Evolutionary conservation across 2,329 filamentous ascomycete species (phyloP), one percentile per base, ranked within the genome.

Genomic region (Trichophaea hybrida): DNA sequence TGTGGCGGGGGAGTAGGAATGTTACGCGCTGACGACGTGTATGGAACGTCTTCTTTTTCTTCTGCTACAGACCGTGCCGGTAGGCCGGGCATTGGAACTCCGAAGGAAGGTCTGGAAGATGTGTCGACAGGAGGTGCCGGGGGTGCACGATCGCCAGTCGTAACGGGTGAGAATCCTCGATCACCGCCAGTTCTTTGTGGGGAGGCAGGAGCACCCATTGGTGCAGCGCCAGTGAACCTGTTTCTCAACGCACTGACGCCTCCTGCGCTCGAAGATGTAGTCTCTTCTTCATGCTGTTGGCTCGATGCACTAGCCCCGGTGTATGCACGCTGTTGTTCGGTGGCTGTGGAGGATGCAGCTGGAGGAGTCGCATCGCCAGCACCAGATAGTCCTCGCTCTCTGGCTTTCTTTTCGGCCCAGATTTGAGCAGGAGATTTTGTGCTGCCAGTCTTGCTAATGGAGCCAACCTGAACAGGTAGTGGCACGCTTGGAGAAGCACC

Each of bases 321-420:
- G 33, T 57, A 38, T 17, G 63, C 57, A 13, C 50, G 55, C 17
- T 59, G 55, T n/a, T 53, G 54, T n/a, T 58, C 60, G 17, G 58
- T 58, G 17, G 64, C 58, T 2, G 58, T 56, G n/a, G 62, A 54
- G 64, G 31, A 75, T 70, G 56, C 13, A 37, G 72, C 69, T 48
- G 78, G 70, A 17, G 75, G 71, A 55, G 76, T 72, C 33, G 75
- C 74, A 54, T 78, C 74, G 55, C 71, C 75, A 44, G 75, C 75
- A 50, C 80, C 83, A 55, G 72, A 76, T 31, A 72, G 66, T 24
- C 79, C 82, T 60, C 84, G 79, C 71, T 93, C 83, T 62, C 83
- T 84, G 40, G 87, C 91, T 76, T 97, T 97, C 76, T 90, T 94
- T 76, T 98, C 93, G 0, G 91, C 91, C 93, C 93, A 98, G 38